phyloP scores from a whole-genome alignment of 306 rosid genomes.

The Datisca glomerata region DNA sequence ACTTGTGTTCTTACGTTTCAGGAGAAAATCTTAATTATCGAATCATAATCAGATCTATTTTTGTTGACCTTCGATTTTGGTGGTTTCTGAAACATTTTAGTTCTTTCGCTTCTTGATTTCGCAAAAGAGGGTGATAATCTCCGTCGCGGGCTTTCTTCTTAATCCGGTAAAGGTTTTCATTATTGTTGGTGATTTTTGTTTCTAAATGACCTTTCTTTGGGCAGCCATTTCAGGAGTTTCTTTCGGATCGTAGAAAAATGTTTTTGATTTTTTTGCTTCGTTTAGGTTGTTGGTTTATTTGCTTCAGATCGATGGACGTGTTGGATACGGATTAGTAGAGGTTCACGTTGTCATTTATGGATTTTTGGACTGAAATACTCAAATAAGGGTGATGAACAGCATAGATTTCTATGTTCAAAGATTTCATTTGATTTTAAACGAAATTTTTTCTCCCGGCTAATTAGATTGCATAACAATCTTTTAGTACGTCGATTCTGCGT shows the following conservation, averaged over 20 bases:
- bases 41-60: not conserved
- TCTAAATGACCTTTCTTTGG: not conserved
- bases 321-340: not conserved
- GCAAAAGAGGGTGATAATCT: too few species aligned
- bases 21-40: not conserved
- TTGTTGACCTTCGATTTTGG: not conserved
- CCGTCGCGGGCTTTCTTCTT: too few species aligned
- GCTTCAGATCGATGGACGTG: not conserved
- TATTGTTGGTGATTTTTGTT: too few species aligned
- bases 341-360: too few species aligned
- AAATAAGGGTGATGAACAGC: not conserved
- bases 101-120: not conserved
- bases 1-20: not conserved
- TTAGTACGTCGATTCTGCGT: not conserved
- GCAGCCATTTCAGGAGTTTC: not conserved
- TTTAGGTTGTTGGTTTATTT: not conserved
- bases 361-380: not conserved
- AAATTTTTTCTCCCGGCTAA: not conserved
- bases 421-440: not conserved
- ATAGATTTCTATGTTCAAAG: not conserved
- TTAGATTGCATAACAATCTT: not conserved
- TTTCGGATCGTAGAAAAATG: not conserved
- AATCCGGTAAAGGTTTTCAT: too few species aligned
- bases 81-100: not conserved
- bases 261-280: not conserved